Conservation (phyloP, 2,329 filamentous ascomycete genomes). For the Cladosporium sphaerospermum region DNA sequence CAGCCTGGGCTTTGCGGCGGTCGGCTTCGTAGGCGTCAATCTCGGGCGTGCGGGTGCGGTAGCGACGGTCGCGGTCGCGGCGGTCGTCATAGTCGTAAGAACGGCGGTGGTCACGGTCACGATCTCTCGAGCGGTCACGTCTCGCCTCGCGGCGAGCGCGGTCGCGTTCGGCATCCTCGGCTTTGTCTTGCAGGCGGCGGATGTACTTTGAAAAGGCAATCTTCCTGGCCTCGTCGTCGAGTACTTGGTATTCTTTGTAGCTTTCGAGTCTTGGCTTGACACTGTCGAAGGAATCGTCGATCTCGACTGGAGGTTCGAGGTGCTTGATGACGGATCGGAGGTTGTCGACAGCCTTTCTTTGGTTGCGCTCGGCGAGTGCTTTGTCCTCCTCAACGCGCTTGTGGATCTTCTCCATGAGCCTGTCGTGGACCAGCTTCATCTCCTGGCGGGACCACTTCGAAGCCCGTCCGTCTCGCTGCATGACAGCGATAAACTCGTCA, state of each 20-base stretch:
- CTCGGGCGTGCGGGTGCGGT: slow-evolving; percentile 69
- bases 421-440: slow-evolving; percentile 75
- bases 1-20: slow-evolving; percentile 84
- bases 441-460: slow-evolving; percentile 77
- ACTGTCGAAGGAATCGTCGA: slow-evolving; percentile 82
- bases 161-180: slow-evolving; percentile 67
- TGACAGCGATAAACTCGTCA: slow-evolving; percentile 76
- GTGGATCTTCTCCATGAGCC: slow-evolving; percentile 78
- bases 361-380: slow-evolving; percentile 72
- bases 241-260: slow-evolving; percentile 74
- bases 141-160: slow-evolving; percentile 36
- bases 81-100: slow-evolving; percentile 39
- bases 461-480: slow-evolving; percentile 82
- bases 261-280: slow-evolving; percentile 73
- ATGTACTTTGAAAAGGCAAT: slow-evolving; percentile 88
- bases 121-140: slow-evolving; percentile 35
- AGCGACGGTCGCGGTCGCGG: slow-evolving; percentile 37
- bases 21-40: slow-evolving; percentile 92
- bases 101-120: slow-evolving; percentile 33
- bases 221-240: slow-evolving; percentile 77
- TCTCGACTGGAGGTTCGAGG: slow-evolving; percentile 72
- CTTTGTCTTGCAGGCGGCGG: slow-evolving; percentile 82
- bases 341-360: slow-evolving; percentile 76
- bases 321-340: slow-evolving; percentile 83
- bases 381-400: slow-evolving; percentile 78